These are phyloP conservation scores for Cladosporium sp. DNA, from an alignment of 2,329 filamentous ascomycete genomes.

Conservation along the genomic window DNA sequence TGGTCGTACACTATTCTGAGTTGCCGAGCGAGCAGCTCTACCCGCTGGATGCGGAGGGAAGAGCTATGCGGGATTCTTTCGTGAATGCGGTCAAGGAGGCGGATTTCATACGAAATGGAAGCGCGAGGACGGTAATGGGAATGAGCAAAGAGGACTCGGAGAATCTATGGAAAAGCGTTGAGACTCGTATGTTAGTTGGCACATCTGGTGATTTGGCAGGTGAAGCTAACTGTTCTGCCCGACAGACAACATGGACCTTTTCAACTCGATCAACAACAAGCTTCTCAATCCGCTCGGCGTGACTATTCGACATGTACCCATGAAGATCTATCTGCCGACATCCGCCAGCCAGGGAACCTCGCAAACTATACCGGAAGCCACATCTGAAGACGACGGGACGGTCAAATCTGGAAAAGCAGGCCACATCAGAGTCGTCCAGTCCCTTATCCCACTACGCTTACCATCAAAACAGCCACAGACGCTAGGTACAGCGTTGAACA, in stretches of 20 bases:
- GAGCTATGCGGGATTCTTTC: conserved; percentile 63
- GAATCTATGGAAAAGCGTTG: conserved; percentile 77
- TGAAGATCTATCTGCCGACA: conserved; percentile 79
- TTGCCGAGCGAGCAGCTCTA: conserved; percentile 61
- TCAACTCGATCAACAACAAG: conserved; percentile 71
- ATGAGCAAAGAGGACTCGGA: conserved; percentile 82
- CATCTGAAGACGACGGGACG: conserved; percentile 28
- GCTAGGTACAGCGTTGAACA: conserved; percentile 75
- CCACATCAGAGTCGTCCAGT: conserved; percentile 63
- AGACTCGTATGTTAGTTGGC: conserved; percentile 57
- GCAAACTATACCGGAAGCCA: conserved; percentile 32
- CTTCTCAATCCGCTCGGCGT: conserved; percentile 72
- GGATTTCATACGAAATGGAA: conserved; percentile 84
- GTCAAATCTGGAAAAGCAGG: conserved; percentile 36
- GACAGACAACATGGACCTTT: conserved; percentile 70
- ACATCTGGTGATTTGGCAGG: background rate
- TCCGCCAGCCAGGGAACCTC: conserved; percentile 41
- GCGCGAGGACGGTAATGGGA: conserved; percentile 85
- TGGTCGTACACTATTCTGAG: conserved; percentile 62
- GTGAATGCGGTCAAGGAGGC: conserved; percentile 75
- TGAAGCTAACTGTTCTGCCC: background rate
- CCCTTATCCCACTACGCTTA: conserved; percentile 60
- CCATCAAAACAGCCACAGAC: conserved; percentile 59
- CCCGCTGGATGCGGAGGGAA: conserved; percentile 55
- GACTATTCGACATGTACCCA: conserved; percentile 77